Percentiles rank a stretch among this genome's conserved stretches.
Conservation (phyloP, 257 asterid genomes). For the Solanum rostratum region DNA sequence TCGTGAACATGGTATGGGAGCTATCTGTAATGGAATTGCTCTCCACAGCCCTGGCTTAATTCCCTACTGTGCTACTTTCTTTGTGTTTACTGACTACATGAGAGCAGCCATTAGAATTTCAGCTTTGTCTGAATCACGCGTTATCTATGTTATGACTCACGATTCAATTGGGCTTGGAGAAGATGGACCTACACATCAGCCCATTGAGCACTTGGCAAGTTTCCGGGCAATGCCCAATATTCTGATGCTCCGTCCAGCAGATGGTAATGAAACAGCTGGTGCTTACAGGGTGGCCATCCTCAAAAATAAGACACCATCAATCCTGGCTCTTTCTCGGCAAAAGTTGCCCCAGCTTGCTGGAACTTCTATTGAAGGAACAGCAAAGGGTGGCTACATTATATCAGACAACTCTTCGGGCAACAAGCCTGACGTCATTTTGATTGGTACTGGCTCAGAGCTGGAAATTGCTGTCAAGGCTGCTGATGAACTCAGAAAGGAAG, state of each 20-base stretch:
- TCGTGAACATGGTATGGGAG: constrained; percentile 73
- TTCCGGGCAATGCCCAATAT: constrained; percentile 82
- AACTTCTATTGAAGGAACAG: constrained; percentile 62
- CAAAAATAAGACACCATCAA: constrained; percentile 53
- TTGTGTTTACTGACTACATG: constrained; percentile 81
- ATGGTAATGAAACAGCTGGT: constrained; percentile 79
- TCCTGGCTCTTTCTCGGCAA: constrained; percentile 71
- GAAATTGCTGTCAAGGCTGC: constrained; percentile 76
- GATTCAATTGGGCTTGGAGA: constrained; percentile 86
- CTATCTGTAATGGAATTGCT: constrained; percentile 68
- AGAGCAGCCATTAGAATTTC: constrained; percentile 65
- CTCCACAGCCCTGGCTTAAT: constrained; percentile 61
- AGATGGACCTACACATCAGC: constrained; percentile 86
- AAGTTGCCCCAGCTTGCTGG: constrained; percentile 69
- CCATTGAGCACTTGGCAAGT: constrained; percentile 70
- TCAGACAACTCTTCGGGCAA: constrained; percentile 59
- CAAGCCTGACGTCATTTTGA: constrained; percentile 67
- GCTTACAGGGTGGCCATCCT: constrained; percentile 56
- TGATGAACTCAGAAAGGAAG: constrained; percentile 69
- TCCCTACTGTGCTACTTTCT: constrained; percentile 83
- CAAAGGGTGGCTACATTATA: constrained; percentile 55
- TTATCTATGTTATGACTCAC: constrained; percentile 81
- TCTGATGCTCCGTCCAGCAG: constrained; percentile 77
- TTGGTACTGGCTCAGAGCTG: constrained; percentile 77
- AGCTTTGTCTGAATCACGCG: constrained; percentile 55